A percentile compares a stretch with the other conserved stretches of the same genome.
phyloP scores from a whole-genome alignment of 2,329 filamentous ascomycete genomes.

The Didymellaceae sp. region DNA sequence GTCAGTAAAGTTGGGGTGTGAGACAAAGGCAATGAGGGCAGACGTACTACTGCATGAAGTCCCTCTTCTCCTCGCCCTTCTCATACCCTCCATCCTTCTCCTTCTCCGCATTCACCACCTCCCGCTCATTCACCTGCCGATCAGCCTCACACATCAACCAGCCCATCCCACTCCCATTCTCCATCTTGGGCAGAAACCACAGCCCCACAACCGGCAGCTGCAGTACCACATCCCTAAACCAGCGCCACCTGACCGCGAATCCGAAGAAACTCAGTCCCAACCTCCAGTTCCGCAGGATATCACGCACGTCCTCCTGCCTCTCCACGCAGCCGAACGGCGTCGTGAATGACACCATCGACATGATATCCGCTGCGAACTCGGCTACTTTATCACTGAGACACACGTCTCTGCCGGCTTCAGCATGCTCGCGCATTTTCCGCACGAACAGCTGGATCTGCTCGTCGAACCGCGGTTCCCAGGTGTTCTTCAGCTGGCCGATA shows the following conservation, averaged over 20 bases:
- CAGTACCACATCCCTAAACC: conserved; percentile 45
- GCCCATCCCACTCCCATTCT: conserved; percentile 41
- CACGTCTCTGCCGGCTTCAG: conserved; percentile 28
- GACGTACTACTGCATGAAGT: conserved; percentile 39
- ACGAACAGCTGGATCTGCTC: conserved; percentile 44
- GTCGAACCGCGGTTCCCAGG: conserved; percentile 50
- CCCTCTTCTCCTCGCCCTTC: conserved; percentile 29
- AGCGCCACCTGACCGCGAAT: conserved; percentile 44
- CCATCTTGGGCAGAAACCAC: conserved; percentile 43
- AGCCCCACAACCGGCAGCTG: conserved; percentile 29
- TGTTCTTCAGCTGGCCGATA: conserved; percentile 49
- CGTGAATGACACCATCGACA: conserved; percentile 50
- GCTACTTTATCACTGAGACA: conserved; percentile 49
- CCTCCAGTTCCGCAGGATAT: conserved; percentile 48
- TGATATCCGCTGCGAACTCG: conserved; percentile 52
- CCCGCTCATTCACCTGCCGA: conserved; percentile 39
- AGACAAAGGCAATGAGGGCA: too few relatives aligned
- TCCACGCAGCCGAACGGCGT: conserved; percentile 49
- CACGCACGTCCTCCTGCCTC: conserved; percentile 49
- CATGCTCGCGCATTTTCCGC: conserved; percentile 41
- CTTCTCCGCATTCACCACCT: conserved; percentile 25
- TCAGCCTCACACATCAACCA: conserved; percentile 50
- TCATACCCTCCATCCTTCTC: too few relatives aligned
- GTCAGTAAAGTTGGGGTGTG: too few relatives aligned
- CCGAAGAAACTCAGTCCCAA: conserved; percentile 48